Percentiles rank a stretch among this genome's conserved stretches.
These are phyloP conservation scores for Sporobolomyces phaffii DNA, from an alignment of 768 basidiomycete genomes.

Conservation along the genomic window DNA sequence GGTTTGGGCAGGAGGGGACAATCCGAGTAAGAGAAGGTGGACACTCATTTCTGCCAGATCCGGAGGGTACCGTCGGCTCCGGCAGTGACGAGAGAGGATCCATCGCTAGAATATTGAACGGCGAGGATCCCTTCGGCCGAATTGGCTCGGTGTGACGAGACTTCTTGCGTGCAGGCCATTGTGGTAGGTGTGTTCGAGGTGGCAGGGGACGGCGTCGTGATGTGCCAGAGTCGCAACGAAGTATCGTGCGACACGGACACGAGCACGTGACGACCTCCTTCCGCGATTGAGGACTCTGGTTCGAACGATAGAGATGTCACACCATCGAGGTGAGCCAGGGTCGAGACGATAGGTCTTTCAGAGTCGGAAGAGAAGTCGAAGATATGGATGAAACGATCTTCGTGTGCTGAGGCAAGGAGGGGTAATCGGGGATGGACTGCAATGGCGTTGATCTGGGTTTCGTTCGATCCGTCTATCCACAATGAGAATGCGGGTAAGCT, in stretches of 20 bases:
- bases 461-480: conserved; percentile 60
- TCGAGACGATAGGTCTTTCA: conserved; percentile 75
- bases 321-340: conserved; percentile 82
- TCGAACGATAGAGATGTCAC: conserved; percentile 88
- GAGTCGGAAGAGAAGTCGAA: conserved; percentile 64
- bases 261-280: conserved; percentile 61
- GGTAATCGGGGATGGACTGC: conserved; percentile 86
- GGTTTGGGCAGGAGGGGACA: too few species aligned
- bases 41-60: conserved; percentile 50
- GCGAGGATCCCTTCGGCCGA: conserved; percentile 83
- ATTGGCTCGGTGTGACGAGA: conserved; percentile 81
- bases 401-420: conserved; percentile 79
- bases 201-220: conserved; percentile 62
- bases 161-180: conserved; percentile 69
- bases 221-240: conserved; percentile 89
- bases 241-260: conserved; percentile 90
- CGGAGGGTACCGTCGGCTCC: conserved; percentile 95
- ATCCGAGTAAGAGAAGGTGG: neutral
- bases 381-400: conserved; percentile 86
- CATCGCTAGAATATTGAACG: conserved; percentile 67
- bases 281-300: conserved; percentile 50
- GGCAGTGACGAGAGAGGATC: conserved; percentile 83
- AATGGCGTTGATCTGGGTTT: conserved; percentile 76
- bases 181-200: neutral
- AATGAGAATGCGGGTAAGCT: neutral